These are phyloP conservation scores for Penicillium paneum DNA, from an alignment of 2,329 filamentous ascomycete species.

Conservation along the genomic window DNA sequence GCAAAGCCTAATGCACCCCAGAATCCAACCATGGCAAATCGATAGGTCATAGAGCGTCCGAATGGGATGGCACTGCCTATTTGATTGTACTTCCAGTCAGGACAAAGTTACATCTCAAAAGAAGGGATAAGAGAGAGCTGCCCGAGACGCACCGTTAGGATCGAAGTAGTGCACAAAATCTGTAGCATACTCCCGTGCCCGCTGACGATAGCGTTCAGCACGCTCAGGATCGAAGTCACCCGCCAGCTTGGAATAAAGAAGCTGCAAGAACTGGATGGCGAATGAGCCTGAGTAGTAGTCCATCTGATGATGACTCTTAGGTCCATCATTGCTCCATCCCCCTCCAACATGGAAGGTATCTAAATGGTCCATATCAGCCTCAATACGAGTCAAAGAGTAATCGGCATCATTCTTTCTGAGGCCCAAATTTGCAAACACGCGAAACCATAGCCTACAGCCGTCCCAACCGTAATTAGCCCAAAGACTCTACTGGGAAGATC, in stretches of 20 bases:
- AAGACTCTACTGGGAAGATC: neutral
- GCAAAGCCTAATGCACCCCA: slow-evolving; percentile 77
- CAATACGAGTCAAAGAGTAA: slow-evolving; percentile 66
- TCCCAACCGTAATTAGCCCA: neutral
- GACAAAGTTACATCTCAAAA: neutral
- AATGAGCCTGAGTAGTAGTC: slow-evolving; percentile 83
- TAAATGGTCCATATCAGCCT: slow-evolving; percentile 72
- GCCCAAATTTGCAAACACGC: slow-evolving; percentile 77
- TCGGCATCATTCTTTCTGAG: slow-evolving; percentile 70
- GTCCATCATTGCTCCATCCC: slow-evolving; percentile 80
- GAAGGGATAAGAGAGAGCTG: neutral
- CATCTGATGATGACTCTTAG: slow-evolving; percentile 76
- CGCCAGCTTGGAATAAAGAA: slow-evolving; percentile 71
- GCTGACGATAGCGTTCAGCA: slow-evolving; percentile 65
- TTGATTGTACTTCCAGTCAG: neutral
- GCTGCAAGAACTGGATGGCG: slow-evolving; percentile 75
- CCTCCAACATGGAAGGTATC: slow-evolving; percentile 79
- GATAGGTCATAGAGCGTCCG: slow-evolving; percentile 72
- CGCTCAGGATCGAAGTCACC: slow-evolving; percentile 62
- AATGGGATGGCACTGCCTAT: slow-evolving; percentile 67
- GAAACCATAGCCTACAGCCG: slow-evolving; percentile 71
- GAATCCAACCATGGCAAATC: slow-evolving; percentile 83
- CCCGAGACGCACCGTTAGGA: slow-evolving; percentile 51
- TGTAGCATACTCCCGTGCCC: slow-evolving; percentile 64
- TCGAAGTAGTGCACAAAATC: slow-evolving; percentile 77